These are phyloP conservation scores for Ramularia collo-cygni DNA, from an alignment of 2,329 filamentous ascomycete genomes.

Conservation along the genomic window DNA sequence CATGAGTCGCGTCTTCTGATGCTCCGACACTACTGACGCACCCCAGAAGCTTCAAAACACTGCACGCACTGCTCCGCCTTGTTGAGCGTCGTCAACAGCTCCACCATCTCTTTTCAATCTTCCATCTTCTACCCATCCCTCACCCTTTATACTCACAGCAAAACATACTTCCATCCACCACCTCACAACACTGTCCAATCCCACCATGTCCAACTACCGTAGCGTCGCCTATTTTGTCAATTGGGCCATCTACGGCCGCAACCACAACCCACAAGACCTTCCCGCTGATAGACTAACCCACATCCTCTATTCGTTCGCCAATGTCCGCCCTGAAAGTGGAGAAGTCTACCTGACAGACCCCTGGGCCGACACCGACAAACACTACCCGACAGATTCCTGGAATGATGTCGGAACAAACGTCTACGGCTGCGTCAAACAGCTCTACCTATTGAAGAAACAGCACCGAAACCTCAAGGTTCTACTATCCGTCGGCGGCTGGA, in stretches of 20 bases:
- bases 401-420: conserved; percentile 60
- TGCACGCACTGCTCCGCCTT: conserved; percentile 13
- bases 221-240: conserved; percentile 31
- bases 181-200: not conserved
- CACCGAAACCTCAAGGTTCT: conserved; percentile 73
- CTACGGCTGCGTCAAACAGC: conserved; percentile 71
- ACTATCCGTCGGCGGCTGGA: conserved; percentile 78
- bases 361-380: conserved; percentile 63
- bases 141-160: conserved; percentile 1
- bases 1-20: too few relatives aligned
- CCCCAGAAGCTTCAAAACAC: not conserved
- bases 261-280: conserved; percentile 79
- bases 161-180: conserved; percentile 1
- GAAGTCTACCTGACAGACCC: conserved; percentile 68
- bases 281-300: conserved; percentile 78
- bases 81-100: conserved; percentile 6
- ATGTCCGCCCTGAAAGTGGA: conserved; percentile 69
- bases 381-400: conserved; percentile 62
- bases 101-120: not conserved
- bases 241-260: conserved; percentile 39
- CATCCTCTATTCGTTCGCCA: conserved; percentile 85
- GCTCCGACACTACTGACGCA: conserved; percentile 1
- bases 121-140: conserved; percentile 3
- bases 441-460: conserved; percentile 67
- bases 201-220: conserved; percentile 23